Evolutionary conservation across 176 grass and related monocot species (phyloP), one percentile per base, ranked within the genome.

Genomic region (Eleusine coracana): DNA sequence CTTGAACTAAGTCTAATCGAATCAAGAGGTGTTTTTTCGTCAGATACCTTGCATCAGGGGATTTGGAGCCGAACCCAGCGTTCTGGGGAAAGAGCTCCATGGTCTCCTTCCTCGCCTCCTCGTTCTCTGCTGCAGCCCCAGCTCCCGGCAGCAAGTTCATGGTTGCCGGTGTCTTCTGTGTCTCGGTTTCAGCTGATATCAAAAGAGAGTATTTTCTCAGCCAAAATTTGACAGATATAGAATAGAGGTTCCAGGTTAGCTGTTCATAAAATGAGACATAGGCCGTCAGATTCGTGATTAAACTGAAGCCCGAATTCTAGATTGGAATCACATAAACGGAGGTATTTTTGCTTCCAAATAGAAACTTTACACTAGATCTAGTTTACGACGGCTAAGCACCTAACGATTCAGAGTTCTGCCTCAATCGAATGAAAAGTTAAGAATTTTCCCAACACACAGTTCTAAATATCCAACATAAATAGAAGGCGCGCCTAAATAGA

Each of bases 51-150:
- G 77, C 80, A 90, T 78, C 70, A 62, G 61, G 17, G 28, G 48
- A 40, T 31, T 49, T 71, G 16, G 79, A 29, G 79, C 66, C 59
- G 54, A 92, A 94, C 34, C 85, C 92, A 7, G 83, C 20, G 71
- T 78, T 83, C 86, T 94, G 94, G 21, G 94, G 91, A 76, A 92
- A 93, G 44, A 97, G 80, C 15, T 90, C 87, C 89, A 91, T 89
- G 40, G 68, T 86, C 75, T 75, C 81, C 70, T 84, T 87, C 38
- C 25, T 77, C 41, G 38, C 46, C 21, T 39, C 68, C 27, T 70
- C 79, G 10, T 71, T 44, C 36, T 86, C 74, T 4, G 55, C 80
- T 37, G 76, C 74, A 63, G 60, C 11, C 25, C 60, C 60, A 28
- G 25, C 25, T 11, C 59, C 60, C 1, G 60, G 60, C 60, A 63